Evolutionary conservation across 345 rosid species (phyloP), one percentile per base, ranked within the genome.

Genomic region (Eucalyptus urophylla): DNA sequence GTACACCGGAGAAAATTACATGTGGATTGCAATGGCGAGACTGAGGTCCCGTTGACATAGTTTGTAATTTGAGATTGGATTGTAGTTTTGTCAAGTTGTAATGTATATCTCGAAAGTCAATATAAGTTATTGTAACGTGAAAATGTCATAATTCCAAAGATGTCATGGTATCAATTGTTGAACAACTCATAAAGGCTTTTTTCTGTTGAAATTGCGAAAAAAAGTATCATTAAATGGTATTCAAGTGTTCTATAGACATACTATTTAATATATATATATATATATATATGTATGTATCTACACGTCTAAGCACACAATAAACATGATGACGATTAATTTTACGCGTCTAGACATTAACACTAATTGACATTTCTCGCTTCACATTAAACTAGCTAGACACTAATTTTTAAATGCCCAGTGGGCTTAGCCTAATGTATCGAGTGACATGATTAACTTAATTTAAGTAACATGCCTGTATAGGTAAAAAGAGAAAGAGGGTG

Each of bases 61-160:
- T 16, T 67, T 16, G 76, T 69, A 69, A 69, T 37, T 69, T 9
- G 24, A 3, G 80, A 69, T 22, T 69, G 6, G 3, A 33, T 33
- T 33, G 44, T 33, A 33, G 13, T 5, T 69, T 33, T 69, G 3
- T 31, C 11, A 3, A 17, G 2, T 5, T 8, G 43, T 31, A 15
- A 31, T 3, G 22, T 31, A 31, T 3, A 9, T 3, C 44, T 69
- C 2, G 2, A 5, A 33, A 9, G 0, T 17, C 24, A 2, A 33
- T 9, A 5, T 33, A 17, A 69, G 0, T 17, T 53, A 3, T 8
- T 17, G 13, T 3, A 9, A 40, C 7, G 7, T 33, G 4, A 17
- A 69, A 0, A 5, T 9, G 1, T 65, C 2, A 11, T 16, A 2
- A 16, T 22, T 67, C 2, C 2, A 0, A 8, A 67, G 0, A 0